Conservation (phyloP, 2,329 filamentous ascomycete species). For the Ophiostoma tasmaniense region DNA sequence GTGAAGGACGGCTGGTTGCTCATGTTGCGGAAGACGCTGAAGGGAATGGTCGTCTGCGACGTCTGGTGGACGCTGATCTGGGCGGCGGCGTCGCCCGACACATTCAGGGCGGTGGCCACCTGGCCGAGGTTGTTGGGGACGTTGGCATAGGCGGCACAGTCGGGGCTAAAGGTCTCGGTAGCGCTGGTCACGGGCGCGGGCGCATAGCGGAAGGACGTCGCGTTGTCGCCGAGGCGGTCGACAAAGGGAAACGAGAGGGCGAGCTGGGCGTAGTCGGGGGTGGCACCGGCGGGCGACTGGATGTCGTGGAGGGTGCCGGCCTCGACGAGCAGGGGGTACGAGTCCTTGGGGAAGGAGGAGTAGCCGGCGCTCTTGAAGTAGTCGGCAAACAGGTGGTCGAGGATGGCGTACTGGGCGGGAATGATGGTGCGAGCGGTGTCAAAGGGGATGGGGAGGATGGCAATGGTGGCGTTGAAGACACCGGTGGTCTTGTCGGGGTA, state of each 20-base stretch:
- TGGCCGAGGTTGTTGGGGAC: background rate
- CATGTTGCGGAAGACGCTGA: background rate
- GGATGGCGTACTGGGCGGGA: background rate
- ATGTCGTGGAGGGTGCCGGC: background rate
- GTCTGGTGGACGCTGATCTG: background rate
- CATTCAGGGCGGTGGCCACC: background rate
- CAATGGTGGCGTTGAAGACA: conserved; percentile 45
- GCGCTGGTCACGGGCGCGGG: conserved; percentile 19
- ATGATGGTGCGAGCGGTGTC: conserved; percentile 38
- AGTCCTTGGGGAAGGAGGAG: background rate
- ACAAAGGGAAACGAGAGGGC: conserved; percentile 49
- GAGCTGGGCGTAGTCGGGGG: conserved; percentile 38
- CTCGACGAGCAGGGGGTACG: background rate
- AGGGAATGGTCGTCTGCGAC: background rate
- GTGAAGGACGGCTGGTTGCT: background rate
- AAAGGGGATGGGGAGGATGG: conserved; percentile 43
- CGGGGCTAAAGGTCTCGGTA: background rate
- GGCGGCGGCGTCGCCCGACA: background rate
- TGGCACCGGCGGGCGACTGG: background rate
- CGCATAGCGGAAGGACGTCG: conserved; percentile 43
- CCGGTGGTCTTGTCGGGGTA: conserved; percentile 43
- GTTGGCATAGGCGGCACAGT: background rate
- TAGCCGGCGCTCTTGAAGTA: background rate
- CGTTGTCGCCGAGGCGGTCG: conserved; percentile 39
- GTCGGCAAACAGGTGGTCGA: background rate